These are phyloP conservation scores for Cyberlindnera samutprakarnensis DNA, from an alignment of 805 yeast species.

Conservation along the genomic window DNA sequence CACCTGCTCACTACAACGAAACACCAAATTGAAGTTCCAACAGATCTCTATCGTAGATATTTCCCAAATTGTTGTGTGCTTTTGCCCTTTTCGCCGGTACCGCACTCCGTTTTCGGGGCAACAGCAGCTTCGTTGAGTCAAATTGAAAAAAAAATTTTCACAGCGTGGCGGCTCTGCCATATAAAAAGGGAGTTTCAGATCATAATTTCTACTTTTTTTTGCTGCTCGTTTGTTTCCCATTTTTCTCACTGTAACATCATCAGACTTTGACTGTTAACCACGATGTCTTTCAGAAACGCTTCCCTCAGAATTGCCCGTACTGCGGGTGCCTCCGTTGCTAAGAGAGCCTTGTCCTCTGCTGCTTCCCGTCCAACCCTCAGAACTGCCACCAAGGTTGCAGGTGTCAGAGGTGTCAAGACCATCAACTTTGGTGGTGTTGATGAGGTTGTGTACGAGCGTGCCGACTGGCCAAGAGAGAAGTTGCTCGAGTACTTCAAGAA, in stretches of 20 bases:
- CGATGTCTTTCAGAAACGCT: constrained; percentile 36
- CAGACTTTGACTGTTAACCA: constrained; percentile 1
- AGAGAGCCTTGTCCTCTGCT: constrained; percentile 57
- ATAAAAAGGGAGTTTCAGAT: not conserved
- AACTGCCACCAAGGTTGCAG: constrained; percentile 42
- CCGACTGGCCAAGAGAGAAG: constrained; percentile 99
- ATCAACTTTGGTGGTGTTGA: constrained; percentile 95
- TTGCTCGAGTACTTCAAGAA: constrained; percentile 93
- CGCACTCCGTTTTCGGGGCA: not conserved
- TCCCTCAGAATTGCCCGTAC: constrained; percentile 43
- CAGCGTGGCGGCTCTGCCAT: too few relatives aligned
- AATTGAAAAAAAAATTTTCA: not conserved
- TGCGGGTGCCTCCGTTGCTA: constrained; percentile 33
- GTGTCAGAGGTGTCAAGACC: constrained; percentile 87
- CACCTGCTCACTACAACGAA: too few relatives aligned
- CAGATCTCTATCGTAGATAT: too few relatives aligned
- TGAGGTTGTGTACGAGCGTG: constrained; percentile 96
- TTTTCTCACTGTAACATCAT: too few relatives aligned
- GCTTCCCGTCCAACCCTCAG: constrained; percentile 53
- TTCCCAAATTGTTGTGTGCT: too few relatives aligned
- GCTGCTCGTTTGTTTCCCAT: not conserved
- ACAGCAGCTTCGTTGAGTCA: not conserved
- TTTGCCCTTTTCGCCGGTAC: not conserved
- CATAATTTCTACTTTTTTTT: not conserved
- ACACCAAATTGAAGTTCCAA: too few relatives aligned